Conservation (phyloP, 805 yeast genomes). For the Candida alai region DNA sequence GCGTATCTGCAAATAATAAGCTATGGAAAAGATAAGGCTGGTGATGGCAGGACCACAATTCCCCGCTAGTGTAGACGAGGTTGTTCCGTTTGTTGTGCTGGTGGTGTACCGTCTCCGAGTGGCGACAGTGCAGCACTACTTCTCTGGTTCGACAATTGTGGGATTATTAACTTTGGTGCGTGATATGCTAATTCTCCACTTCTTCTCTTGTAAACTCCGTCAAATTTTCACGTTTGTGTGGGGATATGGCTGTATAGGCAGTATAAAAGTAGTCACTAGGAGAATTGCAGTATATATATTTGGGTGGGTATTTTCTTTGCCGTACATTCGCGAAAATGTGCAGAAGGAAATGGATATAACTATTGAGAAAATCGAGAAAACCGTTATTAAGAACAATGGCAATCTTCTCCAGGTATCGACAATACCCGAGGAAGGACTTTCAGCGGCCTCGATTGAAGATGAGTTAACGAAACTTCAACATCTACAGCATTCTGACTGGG, state of each 20-base stretch:
- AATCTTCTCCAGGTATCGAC: conserved; percentile 38
- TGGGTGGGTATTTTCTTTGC: conserved; percentile 39
- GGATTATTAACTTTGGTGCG: conserved; percentile 7
- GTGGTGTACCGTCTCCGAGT: too few relatives aligned
- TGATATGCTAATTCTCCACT: conserved; percentile 17
- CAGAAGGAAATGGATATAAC: conserved; percentile 54
- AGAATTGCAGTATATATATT: conserved; percentile 19
- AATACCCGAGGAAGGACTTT: conserved; percentile 62
- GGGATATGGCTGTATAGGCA: conserved; percentile 42
- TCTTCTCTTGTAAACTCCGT: conserved; percentile 11
- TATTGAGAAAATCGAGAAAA: conserved; percentile 47
- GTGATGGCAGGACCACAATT: too few relatives aligned
- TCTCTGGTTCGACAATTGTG: neutral
- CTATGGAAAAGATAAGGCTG: too few relatives aligned
- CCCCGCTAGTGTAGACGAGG: too few relatives aligned
- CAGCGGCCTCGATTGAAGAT: conserved; percentile 40
- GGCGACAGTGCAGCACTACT: conserved; percentile 1
- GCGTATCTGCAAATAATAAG: too few relatives aligned
- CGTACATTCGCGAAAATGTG: conserved; percentile 53
- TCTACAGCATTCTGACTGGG: conserved; percentile 75
- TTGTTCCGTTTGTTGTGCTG: too few relatives aligned
- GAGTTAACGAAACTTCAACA: conserved; percentile 49
- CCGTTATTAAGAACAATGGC: conserved; percentile 53
- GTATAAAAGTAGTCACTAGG: conserved; percentile 14
- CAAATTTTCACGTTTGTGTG: conserved; percentile 12